Conservation (phyloP, 306 rosid genomes). For the Heteromeles arbutifolia region DNA sequence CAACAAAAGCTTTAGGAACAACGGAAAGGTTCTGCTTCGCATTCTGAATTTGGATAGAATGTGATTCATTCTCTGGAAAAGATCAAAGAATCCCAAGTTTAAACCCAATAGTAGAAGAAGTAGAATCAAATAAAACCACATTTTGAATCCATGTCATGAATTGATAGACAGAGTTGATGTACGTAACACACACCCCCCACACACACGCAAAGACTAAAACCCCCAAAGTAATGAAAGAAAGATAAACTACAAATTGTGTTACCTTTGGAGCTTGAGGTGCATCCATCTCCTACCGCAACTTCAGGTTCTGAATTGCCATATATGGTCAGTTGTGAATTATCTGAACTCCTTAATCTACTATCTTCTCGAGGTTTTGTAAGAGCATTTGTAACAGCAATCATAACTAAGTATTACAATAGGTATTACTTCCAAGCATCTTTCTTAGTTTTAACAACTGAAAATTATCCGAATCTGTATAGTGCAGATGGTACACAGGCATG, state of each 20-base stretch:
- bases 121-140: not conserved
- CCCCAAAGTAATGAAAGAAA: not conserved
- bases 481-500: not conserved
- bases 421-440: not conserved
- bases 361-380: slow-evolving; percentile 36
- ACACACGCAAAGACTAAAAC: not conserved
- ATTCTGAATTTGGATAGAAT: slow-evolving; percentile 30
- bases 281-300: slow-evolving; percentile 33
- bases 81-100: not conserved
- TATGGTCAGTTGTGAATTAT: slow-evolving; percentile 29
- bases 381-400: slow-evolving; percentile 41
- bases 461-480: not conserved
- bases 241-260: slow-evolving; percentile 2
- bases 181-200: not conserved
- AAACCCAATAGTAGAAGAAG: not conserved
- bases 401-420: slow-evolving; percentile 9
- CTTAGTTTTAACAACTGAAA: not conserved
- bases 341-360: slow-evolving; percentile 35
- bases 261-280: slow-evolving; percentile 47
- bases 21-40: slow-evolving; percentile 37
- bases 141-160: not conserved
- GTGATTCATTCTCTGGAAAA: slow-evolving; percentile 50
- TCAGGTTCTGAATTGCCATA: slow-evolving; percentile 40
- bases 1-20: slow-evolving; percentile 50
- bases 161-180: not conserved